Percentiles rank a stretch among this genome's conserved stretches.
Conservation (phyloP, 768 basidiomycete species). For the Naganishia onofrii region DNA sequence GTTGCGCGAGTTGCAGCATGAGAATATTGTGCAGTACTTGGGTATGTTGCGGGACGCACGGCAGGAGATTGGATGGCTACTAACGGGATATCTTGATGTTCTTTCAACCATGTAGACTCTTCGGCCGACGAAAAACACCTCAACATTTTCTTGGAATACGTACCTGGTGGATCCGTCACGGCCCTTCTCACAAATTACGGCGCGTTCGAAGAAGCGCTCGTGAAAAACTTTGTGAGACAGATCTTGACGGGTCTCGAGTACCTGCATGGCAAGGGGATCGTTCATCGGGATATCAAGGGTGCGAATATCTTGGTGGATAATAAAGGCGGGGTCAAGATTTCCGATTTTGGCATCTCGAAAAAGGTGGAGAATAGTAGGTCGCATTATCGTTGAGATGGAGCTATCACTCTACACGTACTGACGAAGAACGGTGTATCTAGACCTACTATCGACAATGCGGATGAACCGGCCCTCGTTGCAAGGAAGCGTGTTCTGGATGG, state of each 20-base stretch:
- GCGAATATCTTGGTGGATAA: slow-evolving; percentile 98
- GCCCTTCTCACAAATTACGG: slow-evolving; percentile 85
- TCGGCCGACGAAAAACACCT: slow-evolving; percentile 84
- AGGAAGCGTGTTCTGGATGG: slow-evolving; percentile 99
- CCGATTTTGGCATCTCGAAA: slow-evolving; percentile 96
- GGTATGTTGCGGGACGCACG: slow-evolving; percentile 59
- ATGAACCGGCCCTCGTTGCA: slow-evolving; percentile 88
- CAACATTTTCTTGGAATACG: slow-evolving; percentile 96
- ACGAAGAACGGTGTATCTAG: slow-evolving; percentile 30
- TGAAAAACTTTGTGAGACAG: slow-evolving; percentile 88
- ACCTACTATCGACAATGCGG: slow-evolving; percentile 58
- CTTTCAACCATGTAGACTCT: slow-evolving; percentile 63
- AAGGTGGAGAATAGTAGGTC: slow-evolving; percentile 91
- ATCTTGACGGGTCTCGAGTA: slow-evolving; percentile 85
- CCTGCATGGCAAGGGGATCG: slow-evolving; percentile 87
- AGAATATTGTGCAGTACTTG: slow-evolving; percentile 94
- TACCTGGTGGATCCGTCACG: slow-evolving; percentile 90
- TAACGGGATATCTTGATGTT: neutral
- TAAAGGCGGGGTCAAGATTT: slow-evolving; percentile 95
- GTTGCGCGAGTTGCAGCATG: slow-evolving; percentile 91
- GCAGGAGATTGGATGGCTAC: neutral
- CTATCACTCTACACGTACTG: neutral
- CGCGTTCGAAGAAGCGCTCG: slow-evolving; percentile 87
- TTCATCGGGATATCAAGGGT: slow-evolving; percentile 98
- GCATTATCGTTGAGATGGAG: slow-evolving; percentile 41